Evolutionary conservation across 176 grass and related monocot species (phyloP).

Genomic region (Oryza officinalis): DNA sequence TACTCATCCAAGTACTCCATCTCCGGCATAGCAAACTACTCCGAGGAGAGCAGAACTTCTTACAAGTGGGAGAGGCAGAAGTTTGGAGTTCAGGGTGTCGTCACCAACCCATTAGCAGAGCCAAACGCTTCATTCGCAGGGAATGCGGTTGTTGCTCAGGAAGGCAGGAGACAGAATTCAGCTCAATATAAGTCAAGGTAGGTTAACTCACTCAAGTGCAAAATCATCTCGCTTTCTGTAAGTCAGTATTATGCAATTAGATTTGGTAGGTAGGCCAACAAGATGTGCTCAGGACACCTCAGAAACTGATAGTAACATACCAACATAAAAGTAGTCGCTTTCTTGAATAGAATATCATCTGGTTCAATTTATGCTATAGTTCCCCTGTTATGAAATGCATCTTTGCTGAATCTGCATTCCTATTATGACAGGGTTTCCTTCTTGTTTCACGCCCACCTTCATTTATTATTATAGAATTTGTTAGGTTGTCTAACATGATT

Average conservation of each 20-base stretch:
- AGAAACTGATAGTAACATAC: slow-evolving; percentile 23
- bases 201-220: slow-evolving; percentile 23
- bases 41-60: slow-evolving; percentile 52
- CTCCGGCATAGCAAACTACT: slow-evolving; percentile 42
- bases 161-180: slow-evolving; percentile 54
- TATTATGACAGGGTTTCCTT: slow-evolving; percentile 6
- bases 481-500: not conserved
- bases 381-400: not conserved
- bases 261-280: slow-evolving; percentile 35
- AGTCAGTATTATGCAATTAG: not conserved
- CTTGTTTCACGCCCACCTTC: not conserved
- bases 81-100: slow-evolving; percentile 59
- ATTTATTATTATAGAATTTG: slow-evolving; percentile 10
- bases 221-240: not conserved
- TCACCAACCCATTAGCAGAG: slow-evolving; percentile 83
- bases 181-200: slow-evolving; percentile 58
- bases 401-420: not conserved
- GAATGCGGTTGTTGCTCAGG: slow-evolving; percentile 20
- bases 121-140: slow-evolving; percentile 50
- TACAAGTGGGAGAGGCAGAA: slow-evolving; percentile 75
- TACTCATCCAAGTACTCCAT: slow-evolving; percentile 57
- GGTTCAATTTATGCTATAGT: not conserved
- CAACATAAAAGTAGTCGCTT: slow-evolving; percentile 21
- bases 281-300: slow-evolving; percentile 35
- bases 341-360: slow-evolving; percentile 31